Percentiles rank a stretch among this genome's conserved stretches.
These are phyloP conservation scores for Cajanus cajan DNA, from an alignment of 306 rosid species.

Conservation along the genomic window DNA sequence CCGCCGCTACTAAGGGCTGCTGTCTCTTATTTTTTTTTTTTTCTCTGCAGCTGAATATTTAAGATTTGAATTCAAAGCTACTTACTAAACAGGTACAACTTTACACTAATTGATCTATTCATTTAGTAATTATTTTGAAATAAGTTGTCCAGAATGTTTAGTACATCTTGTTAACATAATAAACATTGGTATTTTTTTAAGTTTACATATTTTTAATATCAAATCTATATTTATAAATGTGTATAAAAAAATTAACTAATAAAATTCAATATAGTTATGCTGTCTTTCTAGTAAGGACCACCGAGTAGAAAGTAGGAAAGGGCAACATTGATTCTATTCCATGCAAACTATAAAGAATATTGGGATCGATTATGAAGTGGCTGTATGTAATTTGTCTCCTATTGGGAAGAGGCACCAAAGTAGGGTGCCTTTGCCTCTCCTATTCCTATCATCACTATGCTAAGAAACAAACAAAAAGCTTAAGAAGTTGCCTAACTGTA, in stretches of 20 bases:
- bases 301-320: conserved; percentile 9
- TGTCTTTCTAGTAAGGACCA: conserved; percentile 4
- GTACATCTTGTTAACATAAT: background rate
- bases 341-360: conserved; percentile 29
- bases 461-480: conserved; percentile 25
- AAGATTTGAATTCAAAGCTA: no score
- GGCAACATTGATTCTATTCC: conserved; percentile 3
- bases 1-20: conserved; percentile 33
- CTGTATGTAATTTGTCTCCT: conserved; percentile 32
- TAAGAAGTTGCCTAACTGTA: background rate
- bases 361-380: conserved; percentile 24
- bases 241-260: background rate
- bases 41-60: no score
- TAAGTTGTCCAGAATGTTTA: background rate
- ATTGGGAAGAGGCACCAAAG: conserved; percentile 29
- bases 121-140: background rate
- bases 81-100: no score
- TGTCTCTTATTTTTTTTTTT: conserved; percentile 41
- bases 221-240: background rate
- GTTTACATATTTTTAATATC: background rate
- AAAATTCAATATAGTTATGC: no score
- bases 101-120: no score
- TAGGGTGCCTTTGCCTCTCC: conserved; percentile 28
- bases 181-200: background rate
- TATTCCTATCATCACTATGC: conserved; percentile 16